phyloP scores from a whole-genome alignment of 2,329 filamentous ascomycete species.

The Balansia obtecta region DNA sequence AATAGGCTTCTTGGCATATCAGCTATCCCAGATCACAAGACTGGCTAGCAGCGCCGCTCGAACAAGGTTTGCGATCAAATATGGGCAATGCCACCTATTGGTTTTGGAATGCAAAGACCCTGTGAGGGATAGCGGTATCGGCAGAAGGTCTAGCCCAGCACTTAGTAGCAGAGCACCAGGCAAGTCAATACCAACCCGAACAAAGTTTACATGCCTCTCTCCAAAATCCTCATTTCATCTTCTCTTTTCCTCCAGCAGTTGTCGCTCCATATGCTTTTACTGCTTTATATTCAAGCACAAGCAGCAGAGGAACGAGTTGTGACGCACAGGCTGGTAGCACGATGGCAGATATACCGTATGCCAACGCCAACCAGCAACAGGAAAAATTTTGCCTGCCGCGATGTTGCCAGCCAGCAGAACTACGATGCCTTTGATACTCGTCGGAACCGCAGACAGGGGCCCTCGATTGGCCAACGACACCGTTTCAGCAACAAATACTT shows the following conservation, averaged over 20 bases:
- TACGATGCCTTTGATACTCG: constrained; percentile 23
- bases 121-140: constrained; percentile 26
- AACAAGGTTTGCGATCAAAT: constrained; percentile 24
- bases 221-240: constrained; percentile 7
- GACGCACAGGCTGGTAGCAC: constrained; percentile 21
- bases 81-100: constrained; percentile 17
- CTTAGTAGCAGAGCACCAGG: constrained; percentile 20
- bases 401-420: constrained; percentile 19
- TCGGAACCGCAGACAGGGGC: constrained; percentile 46
- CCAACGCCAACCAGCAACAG: constrained; percentile 27
- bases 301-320: constrained; percentile 20
- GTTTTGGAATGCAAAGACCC: constrained; percentile 19
- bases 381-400: constrained; percentile 22
- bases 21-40: constrained; percentile 25
- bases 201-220: constrained; percentile 11
- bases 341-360: constrained; percentile 28
- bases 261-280: constrained; percentile 10
- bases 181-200: constrained; percentile 22
- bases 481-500: constrained; percentile 49
- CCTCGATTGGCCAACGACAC: constrained; percentile 48
- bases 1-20: constrained; percentile 24
- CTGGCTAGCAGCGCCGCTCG: constrained; percentile 13
- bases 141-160: constrained; percentile 19
- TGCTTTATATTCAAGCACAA: constrained; percentile 19
- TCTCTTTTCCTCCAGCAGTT: background rate